Evolutionary conservation across 495 filamentous ascomycete genomes (phyloP).

Genomic region (Lasiosphaeria ovina): DNA sequence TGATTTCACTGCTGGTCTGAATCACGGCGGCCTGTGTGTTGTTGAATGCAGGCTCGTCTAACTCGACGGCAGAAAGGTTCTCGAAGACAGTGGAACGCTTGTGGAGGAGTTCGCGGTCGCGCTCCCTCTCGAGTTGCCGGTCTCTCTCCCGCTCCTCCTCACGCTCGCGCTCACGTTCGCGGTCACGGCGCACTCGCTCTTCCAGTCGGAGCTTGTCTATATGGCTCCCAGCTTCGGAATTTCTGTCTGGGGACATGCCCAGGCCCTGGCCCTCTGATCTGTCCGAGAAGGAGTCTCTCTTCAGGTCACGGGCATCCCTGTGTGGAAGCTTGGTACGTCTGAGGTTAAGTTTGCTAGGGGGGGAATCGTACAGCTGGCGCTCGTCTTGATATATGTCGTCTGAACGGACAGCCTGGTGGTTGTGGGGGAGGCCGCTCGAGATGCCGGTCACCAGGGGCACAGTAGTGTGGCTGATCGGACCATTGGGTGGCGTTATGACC

Average conservation of each 20-base stretch:
- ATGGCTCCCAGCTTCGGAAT: slow-evolving; percentile 20
- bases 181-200: slow-evolving; percentile 25
- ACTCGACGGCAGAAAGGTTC: slow-evolving; percentile 22
- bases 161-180: slow-evolving; percentile 24
- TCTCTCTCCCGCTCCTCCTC: slow-evolving; percentile 22
- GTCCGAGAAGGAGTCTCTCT: slow-evolving; percentile 24
- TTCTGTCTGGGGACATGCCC: slow-evolving; percentile 29
- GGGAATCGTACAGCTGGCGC: slow-evolving; percentile 24
- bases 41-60: slow-evolving; percentile 27
- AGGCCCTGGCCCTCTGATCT: slow-evolving; percentile 23
- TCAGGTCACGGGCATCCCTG: slow-evolving; percentile 25
- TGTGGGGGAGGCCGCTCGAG: slow-evolving; percentile 8
- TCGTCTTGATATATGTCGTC: slow-evolving; percentile 28
- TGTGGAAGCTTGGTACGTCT: slow-evolving; percentile 27
- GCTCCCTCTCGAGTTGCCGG: slow-evolving; percentile 18
- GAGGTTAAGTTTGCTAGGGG: slow-evolving; percentile 27
- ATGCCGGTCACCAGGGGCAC: neutral
- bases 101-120: slow-evolving; percentile 26
- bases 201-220: slow-evolving; percentile 28
- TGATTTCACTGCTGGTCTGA: slow-evolving; percentile 18
- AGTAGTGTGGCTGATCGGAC: slow-evolving; percentile 10
- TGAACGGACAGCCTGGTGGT: slow-evolving; percentile 5
- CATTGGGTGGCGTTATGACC: slow-evolving; percentile 22
- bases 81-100: slow-evolving; percentile 36
- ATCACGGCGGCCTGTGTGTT: slow-evolving; percentile 32